phyloP scores from a whole-genome alignment of 352 stramenopile genomes.

The Globisporangium nodosum region DNA sequence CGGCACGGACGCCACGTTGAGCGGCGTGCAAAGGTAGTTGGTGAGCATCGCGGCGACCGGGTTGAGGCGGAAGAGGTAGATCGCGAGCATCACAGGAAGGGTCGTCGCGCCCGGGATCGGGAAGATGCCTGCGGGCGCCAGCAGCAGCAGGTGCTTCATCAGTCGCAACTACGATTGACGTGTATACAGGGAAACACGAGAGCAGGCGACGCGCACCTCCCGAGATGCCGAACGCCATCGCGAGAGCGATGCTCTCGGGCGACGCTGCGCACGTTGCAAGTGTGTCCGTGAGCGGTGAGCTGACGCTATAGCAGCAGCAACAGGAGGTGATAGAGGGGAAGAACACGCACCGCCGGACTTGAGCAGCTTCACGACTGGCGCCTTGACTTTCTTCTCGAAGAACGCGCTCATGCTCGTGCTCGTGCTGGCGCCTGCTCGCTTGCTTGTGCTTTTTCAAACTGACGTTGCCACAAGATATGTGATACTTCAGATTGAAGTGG shows the following conservation, averaged over 20 bases:
- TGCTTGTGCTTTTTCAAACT: not conserved
- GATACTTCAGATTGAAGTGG: not conserved
- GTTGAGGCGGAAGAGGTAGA: constrained; percentile 79
- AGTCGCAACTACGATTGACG: too few relatives aligned
- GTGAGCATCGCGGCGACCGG: constrained; percentile 77
- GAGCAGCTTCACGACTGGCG: constrained; percentile 33
- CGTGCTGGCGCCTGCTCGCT: not conserved
- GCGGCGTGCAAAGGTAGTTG: constrained; percentile 73
- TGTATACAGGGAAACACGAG: not conserved
- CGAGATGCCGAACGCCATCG: constrained; percentile 75
- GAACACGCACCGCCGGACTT: constrained; percentile 5
- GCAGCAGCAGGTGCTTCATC: not conserved
- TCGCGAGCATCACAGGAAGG: constrained; percentile 65
- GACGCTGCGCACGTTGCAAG: constrained; percentile 31
- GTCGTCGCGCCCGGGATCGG: constrained; percentile 72
- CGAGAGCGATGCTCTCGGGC: constrained; percentile 61
- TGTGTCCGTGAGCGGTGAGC: not conserved
- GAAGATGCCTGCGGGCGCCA: constrained; percentile 43
- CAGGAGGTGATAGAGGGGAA: not conserved
- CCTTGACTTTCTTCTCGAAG: constrained; percentile 74
- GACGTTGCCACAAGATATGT: not conserved
- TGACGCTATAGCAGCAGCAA: not conserved
- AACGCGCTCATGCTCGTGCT: constrained; percentile 7
- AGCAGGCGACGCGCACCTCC: constrained; percentile 27
- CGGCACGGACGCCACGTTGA: constrained; percentile 73